phyloP scores from a whole-genome alignment of 176 grass and related monocot genomes.

The Puya raimondii region DNA sequence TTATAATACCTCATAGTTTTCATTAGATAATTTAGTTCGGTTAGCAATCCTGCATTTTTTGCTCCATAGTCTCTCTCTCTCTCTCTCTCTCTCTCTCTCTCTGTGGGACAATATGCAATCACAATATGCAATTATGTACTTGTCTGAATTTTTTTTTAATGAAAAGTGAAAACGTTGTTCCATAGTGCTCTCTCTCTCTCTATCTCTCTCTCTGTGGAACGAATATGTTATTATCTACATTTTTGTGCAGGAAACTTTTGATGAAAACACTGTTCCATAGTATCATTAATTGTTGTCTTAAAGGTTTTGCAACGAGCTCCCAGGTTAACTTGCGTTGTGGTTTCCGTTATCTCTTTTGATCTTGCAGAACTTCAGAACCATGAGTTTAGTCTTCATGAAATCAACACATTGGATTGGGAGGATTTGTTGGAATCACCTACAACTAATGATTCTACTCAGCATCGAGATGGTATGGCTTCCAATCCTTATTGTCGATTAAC shows the following conservation, averaged over 20 bases:
- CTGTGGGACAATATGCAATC: neutral
- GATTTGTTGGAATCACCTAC: conserved; percentile 58
- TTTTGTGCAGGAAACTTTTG: too few relatives aligned
- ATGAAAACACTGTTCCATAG: neutral
- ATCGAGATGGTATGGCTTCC: conserved; percentile 21
- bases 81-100: neutral
- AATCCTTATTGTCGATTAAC: neutral
- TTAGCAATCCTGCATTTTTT: neutral
- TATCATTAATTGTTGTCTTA: neutral
- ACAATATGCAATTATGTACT: too few relatives aligned
- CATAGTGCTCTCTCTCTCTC: too few relatives aligned
- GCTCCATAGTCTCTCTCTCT: neutral
- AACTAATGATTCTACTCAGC: conserved; percentile 21
- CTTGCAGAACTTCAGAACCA: conserved; percentile 34
- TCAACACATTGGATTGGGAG: conserved; percentile 64
- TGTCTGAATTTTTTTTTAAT: too few relatives aligned
- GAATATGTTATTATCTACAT: too few relatives aligned
- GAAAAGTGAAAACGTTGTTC: too few relatives aligned
- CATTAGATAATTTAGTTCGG: neutral
- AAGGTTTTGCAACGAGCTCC: neutral
- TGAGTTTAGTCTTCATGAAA: conserved; percentile 66
- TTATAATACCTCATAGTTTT: neutral
- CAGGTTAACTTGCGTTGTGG: neutral
- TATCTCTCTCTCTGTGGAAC: too few relatives aligned
- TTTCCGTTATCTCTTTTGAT: conserved; percentile 18